Percentiles rank a stretch among this genome's conserved stretches.
phyloP scores from a whole-genome alignment of 441 rosid genomes.

The Erodium chrysanthum region DNA sequence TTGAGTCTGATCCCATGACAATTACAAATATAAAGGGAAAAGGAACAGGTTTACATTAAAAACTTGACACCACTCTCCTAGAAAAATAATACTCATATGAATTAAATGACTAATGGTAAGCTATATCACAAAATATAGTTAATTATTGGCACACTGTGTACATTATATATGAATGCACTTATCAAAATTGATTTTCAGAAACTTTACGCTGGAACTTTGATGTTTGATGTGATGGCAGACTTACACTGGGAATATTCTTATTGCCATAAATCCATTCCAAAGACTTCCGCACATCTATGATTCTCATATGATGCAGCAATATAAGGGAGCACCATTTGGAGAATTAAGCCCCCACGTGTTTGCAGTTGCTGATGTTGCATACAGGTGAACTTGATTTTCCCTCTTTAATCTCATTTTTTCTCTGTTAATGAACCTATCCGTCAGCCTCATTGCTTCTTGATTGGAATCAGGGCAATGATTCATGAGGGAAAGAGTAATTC shows the following conservation, averaged over 20 bases:
- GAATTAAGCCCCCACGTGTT: slow-evolving; percentile 78
- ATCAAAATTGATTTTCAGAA: background rate
- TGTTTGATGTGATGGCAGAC: slow-evolving; percentile 37
- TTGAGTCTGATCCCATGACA: background rate
- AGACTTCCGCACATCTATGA: slow-evolving; percentile 78
- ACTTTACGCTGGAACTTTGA: background rate
- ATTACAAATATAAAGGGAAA: background rate
- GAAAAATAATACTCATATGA: background rate
- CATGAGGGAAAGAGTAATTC: slow-evolving; percentile 86
- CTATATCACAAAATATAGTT: background rate
- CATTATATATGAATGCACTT: background rate
- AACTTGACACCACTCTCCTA: background rate
- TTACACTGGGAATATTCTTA: slow-evolving; percentile 79
- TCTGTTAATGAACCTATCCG: background rate
- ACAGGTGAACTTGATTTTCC: slow-evolving; percentile 37
- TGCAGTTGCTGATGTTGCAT: slow-evolving; percentile 86
- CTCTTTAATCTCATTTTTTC: background rate
- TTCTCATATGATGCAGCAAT: slow-evolving; percentile 84
- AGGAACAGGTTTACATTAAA: background rate
- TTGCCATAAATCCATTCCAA: slow-evolving; percentile 88
- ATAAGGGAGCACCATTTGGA: slow-evolving; percentile 86
- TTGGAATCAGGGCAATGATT: slow-evolving; percentile 64
- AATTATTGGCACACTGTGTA: background rate
- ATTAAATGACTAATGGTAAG: background rate
- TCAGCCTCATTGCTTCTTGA: slow-evolving; percentile 8